Conservation (phyloP, 2,329 filamentous ascomycete species). For the Polytolypa hystricis region DNA sequence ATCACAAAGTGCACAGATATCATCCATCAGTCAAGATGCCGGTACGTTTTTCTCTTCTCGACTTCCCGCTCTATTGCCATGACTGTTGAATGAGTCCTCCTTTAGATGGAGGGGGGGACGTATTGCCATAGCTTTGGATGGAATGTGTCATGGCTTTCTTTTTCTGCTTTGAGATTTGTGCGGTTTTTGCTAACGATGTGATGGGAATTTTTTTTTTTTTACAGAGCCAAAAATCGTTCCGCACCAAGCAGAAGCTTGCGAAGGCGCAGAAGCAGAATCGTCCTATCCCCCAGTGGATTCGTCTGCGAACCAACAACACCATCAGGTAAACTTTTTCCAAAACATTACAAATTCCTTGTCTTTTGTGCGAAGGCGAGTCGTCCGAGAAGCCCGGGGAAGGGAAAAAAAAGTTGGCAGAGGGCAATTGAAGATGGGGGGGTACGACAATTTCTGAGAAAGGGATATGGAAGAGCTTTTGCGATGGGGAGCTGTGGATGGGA, state of each 20-base stretch:
- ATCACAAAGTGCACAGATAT: too few relatives aligned
- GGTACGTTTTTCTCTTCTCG: too few relatives aligned
- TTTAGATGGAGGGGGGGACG: too few relatives aligned
- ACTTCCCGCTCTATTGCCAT: too few relatives aligned
- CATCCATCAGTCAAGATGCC: too few relatives aligned
- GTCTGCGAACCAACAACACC: conserved; percentile 95
- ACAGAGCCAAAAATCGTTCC: conserved; percentile 99
- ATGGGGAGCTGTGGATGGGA: too few relatives aligned
- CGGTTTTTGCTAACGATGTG: conserved; percentile 1
- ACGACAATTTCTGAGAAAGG: not conserved
- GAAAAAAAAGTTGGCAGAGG: not conserved
- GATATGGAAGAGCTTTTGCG: too few relatives aligned
- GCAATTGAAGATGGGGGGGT: not conserved
- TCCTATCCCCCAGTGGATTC: conserved; percentile 99
- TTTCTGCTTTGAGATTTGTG: too few relatives aligned
- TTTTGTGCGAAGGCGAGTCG: conserved; percentile 7
- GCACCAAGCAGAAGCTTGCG: conserved; percentile 99
- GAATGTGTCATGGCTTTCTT: too few relatives aligned
- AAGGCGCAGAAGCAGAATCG: conserved; percentile 99
- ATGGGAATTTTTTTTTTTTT: conserved; percentile 5
- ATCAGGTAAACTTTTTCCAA: conserved; percentile 69
- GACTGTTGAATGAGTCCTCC: too few relatives aligned
- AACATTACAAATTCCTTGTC: conserved; percentile 5
- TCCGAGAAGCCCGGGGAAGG: not conserved
- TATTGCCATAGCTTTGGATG: too few relatives aligned